Percentiles rank a stretch among this genome's conserved stretches.
phyloP scores from a whole-genome alignment of 2,329 filamentous ascomycete species.

The Colletotrichum sp. region DNA sequence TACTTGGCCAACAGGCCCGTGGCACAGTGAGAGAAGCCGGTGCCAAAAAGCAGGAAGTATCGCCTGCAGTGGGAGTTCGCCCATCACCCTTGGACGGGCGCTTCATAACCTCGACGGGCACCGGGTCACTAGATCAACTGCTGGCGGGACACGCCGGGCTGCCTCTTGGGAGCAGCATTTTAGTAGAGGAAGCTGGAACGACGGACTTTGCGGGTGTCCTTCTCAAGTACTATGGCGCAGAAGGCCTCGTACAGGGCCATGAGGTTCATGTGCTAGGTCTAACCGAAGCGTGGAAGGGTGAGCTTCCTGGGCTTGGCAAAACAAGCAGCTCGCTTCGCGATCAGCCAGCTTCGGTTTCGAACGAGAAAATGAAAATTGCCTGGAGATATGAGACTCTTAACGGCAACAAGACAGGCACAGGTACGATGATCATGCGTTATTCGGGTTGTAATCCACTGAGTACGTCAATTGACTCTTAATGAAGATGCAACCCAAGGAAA shows the following conservation, averaged over 20 bases:
- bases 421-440: conserved; percentile 6
- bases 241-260: conserved; percentile 91
- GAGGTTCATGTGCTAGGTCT: conserved; percentile 84
- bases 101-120: conserved; percentile 89
- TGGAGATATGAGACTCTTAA: conserved; percentile 93
- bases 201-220: conserved; percentile 91
- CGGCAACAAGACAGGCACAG: conserved; percentile 11
- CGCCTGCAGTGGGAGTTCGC: conserved; percentile 61
- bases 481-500: conserved; percentile 1
- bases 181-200: conserved; percentile 88
- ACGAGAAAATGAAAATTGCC: conserved; percentile 96
- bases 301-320: conserved; percentile 75
- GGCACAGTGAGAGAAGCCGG: conserved; percentile 23
- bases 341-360: conserved; percentile 43
- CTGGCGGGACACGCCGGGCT: conserved; percentile 88
- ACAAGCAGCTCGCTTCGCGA: conserved; percentile 41
- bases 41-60: conserved; percentile 35
- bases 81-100: conserved; percentile 90
- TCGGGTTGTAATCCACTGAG: not conserved
- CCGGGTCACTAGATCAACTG: conserved; percentile 81
- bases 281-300: conserved; percentile 79
- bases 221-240: conserved; percentile 87
- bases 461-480: not conserved
- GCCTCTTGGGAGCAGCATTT: conserved; percentile 77
- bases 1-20: conserved; percentile 43